Percentiles rank a stretch among this genome's conserved stretches.
These are phyloP conservation scores for Sarcodon sp. DNA, from an alignment of 768 basidiomycete genomes.

Conservation along the genomic window DNA sequence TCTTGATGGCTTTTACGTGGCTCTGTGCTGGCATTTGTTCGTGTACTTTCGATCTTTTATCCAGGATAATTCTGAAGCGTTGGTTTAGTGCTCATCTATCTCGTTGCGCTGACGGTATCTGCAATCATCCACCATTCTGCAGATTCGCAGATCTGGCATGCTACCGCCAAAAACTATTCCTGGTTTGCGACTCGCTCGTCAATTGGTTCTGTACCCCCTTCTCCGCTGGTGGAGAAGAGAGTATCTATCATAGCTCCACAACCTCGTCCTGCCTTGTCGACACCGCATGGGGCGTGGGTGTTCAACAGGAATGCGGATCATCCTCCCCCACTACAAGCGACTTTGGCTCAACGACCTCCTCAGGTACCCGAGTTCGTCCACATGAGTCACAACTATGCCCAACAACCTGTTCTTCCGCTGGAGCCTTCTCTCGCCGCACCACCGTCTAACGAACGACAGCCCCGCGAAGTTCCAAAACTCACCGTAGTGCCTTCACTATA, in stretches of 20 bases:
- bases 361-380: not conserved
- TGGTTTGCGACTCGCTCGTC: constrained; percentile 15
- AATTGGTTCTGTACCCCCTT: constrained; percentile 22
- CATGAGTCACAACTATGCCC: not conserved
- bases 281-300: not conserved
- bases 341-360: not conserved
- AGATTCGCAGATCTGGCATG: constrained; percentile 38
- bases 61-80: constrained; percentile 3
- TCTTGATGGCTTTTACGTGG: constrained; percentile 54
- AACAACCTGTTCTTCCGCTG: not conserved
- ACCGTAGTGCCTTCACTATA: not conserved
- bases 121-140: constrained; percentile 28
- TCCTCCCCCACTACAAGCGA: not conserved
- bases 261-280: not conserved
- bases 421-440: not conserved
- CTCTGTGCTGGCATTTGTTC: constrained; percentile 8
- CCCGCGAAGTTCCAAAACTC: not conserved
- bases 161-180: constrained; percentile 31
- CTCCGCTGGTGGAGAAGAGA: constrained; percentile 10
- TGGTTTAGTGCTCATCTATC: constrained; percentile 42
- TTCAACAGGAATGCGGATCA: not conserved
- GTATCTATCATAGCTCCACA: not conserved
- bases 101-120: constrained; percentile 32
- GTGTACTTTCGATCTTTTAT: not conserved
- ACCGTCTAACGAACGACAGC: not conserved